Evolutionary conservation across 1,284 basidiomycete genomes (phyloP).

Genomic region (Sanguinoderma infundibulare): DNA sequence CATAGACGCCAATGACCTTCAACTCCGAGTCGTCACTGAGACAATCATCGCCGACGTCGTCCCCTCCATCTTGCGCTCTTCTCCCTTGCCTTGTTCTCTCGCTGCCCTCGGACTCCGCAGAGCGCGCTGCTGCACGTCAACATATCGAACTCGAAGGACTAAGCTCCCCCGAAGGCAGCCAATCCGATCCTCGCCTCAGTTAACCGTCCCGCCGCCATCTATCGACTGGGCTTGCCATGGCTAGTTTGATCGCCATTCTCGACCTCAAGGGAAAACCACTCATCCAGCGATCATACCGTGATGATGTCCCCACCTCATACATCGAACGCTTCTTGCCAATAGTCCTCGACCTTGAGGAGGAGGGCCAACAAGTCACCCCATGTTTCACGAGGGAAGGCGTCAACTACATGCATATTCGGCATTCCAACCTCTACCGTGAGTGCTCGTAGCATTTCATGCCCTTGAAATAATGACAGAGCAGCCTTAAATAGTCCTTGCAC

Average conservation of each 20-base stretch:
- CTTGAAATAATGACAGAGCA: background rate
- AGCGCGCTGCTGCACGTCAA: background rate
- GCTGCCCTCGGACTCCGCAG: background rate
- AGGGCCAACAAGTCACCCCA: constrained; percentile 92
- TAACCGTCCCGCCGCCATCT: background rate
- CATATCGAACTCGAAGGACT: background rate
- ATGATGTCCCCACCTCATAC: constrained; percentile 89
- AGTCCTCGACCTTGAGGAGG: constrained; percentile 96
- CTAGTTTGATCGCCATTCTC: constrained; percentile 87
- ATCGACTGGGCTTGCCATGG: constrained; percentile 40
- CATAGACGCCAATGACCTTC: background rate
- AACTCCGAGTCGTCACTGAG: background rate
- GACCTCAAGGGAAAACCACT: constrained; percentile 99
- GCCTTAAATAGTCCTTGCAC: constrained; percentile 76
- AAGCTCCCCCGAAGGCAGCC: too few species aligned
- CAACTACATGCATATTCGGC: constrained; percentile 99
- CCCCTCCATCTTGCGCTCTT: background rate
- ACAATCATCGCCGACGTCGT: background rate
- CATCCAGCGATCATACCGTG: constrained; percentile 97
- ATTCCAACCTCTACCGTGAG: constrained; percentile 96
- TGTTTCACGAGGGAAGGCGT: constrained; percentile 94
- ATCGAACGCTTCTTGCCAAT: constrained; percentile 96
- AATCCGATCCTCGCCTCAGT: background rate
- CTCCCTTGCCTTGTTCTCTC: background rate
- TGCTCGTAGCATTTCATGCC: constrained; percentile 24